A percentile compares a stretch with the other conserved stretches of the same genome.
These are phyloP conservation scores for Emericellopsis terricola DNA, from an alignment of 495 filamentous ascomycete species.

Conservation along the genomic window DNA sequence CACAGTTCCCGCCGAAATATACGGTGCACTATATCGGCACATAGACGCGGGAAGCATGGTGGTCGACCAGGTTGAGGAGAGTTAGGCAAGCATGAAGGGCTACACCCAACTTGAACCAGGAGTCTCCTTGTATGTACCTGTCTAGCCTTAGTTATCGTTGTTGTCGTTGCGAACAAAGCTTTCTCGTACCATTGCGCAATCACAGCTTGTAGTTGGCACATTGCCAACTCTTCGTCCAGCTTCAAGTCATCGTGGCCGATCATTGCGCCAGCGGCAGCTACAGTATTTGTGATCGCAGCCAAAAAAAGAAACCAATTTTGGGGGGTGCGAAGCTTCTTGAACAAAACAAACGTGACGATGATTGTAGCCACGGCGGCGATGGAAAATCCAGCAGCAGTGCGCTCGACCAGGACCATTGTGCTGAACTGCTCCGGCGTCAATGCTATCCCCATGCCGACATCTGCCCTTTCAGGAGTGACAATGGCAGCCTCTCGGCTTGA, in stretches of 20 bases:
- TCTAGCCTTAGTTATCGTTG: not conserved
- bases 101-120: constrained; percentile 54
- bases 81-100: constrained; percentile 74
- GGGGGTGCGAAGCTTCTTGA: constrained; percentile 45
- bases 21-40: constrained; percentile 50
- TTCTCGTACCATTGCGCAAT: constrained; percentile 39
- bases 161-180: constrained; percentile 12
- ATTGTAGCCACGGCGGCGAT: constrained; percentile 51
- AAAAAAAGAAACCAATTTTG: constrained; percentile 74
- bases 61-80: constrained; percentile 57
- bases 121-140: constrained; percentile 41
- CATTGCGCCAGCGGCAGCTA: constrained; percentile 58
- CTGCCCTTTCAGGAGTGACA: too few relatives aligned
- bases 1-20: constrained; percentile 60
- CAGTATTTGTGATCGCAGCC: constrained; percentile 66
- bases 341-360: constrained; percentile 45
- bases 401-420: constrained; percentile 22
- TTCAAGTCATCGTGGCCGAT: constrained; percentile 39
- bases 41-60: constrained; percentile 41
- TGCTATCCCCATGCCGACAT: too few relatives aligned
- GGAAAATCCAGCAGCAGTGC: constrained; percentile 37
- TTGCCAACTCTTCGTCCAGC: constrained; percentile 26
- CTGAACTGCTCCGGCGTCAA: constrained; percentile 10
- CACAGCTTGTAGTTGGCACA: constrained; percentile 66
- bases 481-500: too few relatives aligned